phyloP scores from a whole-genome alignment of 1,284 basidiomycete genomes.

The Papiliotrema nemorosa region DNA sequence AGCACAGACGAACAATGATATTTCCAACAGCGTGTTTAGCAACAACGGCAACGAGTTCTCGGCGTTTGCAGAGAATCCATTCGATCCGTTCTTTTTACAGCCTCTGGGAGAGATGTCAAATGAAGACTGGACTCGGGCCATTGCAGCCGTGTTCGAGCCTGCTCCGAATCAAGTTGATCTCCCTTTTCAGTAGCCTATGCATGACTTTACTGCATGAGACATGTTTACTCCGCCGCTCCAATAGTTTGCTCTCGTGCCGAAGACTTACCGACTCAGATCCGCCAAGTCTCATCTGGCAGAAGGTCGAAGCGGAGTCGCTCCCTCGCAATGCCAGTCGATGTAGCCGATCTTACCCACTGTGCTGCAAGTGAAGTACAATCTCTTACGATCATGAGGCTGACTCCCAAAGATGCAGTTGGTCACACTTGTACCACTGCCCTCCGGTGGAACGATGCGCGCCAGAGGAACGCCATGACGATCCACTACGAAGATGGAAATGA shows the following conservation, averaged over 20 bases:
- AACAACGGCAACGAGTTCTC: too few relatives aligned
- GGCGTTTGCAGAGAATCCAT: background rate
- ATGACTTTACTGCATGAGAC: background rate
- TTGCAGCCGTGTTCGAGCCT: background rate
- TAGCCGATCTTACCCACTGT: constrained; percentile 8
- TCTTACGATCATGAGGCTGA: constrained; percentile 8
- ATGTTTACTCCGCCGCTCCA: background rate
- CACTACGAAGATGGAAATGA: constrained; percentile 16
- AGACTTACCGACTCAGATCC: too few relatives aligned
- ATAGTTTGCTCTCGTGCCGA: background rate
- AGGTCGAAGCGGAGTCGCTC: constrained; percentile 5
- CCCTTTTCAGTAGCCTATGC: background rate
- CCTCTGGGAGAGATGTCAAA: background rate
- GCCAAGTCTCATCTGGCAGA: background rate
- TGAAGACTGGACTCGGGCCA: background rate
- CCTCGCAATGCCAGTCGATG: constrained; percentile 15
- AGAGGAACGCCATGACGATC: constrained; percentile 6
- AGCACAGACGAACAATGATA: too few relatives aligned
- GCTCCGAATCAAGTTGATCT: background rate
- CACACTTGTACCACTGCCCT: background rate
- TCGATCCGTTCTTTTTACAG: background rate
- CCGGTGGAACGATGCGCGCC: constrained; percentile 12
- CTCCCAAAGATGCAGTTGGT: constrained; percentile 20
- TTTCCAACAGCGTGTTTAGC: too few relatives aligned
- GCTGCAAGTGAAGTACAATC: constrained; percentile 12